Base-by-base conservation (phyloP, 2,329 filamentous ascomycete genomes). In the Colletotrichum sp. region DNA sequence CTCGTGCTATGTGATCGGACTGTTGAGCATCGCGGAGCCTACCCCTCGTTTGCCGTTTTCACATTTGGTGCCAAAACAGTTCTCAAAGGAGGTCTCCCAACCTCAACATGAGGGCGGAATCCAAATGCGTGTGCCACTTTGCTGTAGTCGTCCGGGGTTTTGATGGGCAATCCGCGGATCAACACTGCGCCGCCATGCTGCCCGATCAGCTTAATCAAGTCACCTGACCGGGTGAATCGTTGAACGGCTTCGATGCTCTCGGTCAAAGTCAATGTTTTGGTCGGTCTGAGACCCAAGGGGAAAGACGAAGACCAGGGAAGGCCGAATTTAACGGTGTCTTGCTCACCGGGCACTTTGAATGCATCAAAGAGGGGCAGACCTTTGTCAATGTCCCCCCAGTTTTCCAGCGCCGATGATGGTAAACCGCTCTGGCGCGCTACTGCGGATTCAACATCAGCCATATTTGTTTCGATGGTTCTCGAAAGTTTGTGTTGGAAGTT, bases 21-120 rank as follows among this genome's bases (percentile, higher is more conserved):
- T 13, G 11, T 30, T 55, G n/a, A 19, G 32, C 16, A 11, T 15
- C 16, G 16, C 63, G 55, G 25, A 64, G 19, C 77, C 76, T 74
- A 81, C 79, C 84, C 83, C 70, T 85, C 83, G 44, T 85, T 85
- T 1, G 84, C 83, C 0, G 84, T 85, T 73, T 84, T 84, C 9
- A 85, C 80, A 49, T 85, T 85, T 52, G 78, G 80, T 1, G 82
- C 84, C 27, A 84, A 59, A 0, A 84, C 77, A 2, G 81, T 85
- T 16, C 83, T 78, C 36, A 82, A 71, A 3, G 83, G 82, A 16
- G 82, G 83, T 16, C 83, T 77, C 11, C 82, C 83, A 27, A 85
- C 83, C 68, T 85, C 83, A 59, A 82, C 78, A 64, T 85, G 82
- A 2, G 82, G 77, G 8, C 77, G 66, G 32, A 84, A 84, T 3